Conservation (phyloP, 2,329 filamentous ascomycete genomes). For the Clonostachys solani region DNA sequence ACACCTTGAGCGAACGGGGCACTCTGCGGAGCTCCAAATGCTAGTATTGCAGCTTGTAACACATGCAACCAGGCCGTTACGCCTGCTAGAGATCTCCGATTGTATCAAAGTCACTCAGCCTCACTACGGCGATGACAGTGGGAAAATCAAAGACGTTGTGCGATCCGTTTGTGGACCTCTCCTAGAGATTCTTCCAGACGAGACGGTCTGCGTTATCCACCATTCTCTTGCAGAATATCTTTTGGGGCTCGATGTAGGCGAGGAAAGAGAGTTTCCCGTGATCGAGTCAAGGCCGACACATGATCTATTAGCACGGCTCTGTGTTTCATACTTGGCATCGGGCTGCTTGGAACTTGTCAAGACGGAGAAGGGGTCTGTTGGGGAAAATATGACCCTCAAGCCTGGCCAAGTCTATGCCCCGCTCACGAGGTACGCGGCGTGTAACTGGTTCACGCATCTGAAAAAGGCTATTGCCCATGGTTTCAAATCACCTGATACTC, state of each 20-base stretch:
- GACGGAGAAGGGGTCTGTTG: background rate
- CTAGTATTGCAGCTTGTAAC: conserved; percentile 33
- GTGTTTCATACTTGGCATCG: background rate
- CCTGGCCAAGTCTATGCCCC: background rate
- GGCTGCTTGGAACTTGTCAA: background rate
- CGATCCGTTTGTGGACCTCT: conserved; percentile 33
- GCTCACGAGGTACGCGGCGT: background rate
- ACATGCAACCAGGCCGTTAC: conserved; percentile 31
- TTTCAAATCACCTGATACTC: no score
- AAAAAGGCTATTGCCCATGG: background rate
- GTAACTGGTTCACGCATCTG: background rate
- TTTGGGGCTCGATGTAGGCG: background rate
- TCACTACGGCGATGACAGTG: conserved; percentile 6
- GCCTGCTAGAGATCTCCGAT: conserved; percentile 33
- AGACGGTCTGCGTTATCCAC: conserved; percentile 37
- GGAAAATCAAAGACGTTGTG: conserved; percentile 28
- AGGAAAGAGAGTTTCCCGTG: background rate
- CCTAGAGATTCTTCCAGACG: conserved; percentile 37
- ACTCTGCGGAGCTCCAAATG: conserved; percentile 22
- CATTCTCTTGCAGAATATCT: conserved; percentile 45
- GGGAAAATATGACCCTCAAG: no score
- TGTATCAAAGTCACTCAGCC: conserved; percentile 12
- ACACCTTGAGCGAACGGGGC: conserved; percentile 14
- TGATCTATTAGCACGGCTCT: background rate
- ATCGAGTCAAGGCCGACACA: background rate